Evolutionary conservation across 1,284 basidiomycete genomes (phyloP), one percentile per base, ranked within the genome.

Genomic region (Ceratobasidium sp.): DNA sequence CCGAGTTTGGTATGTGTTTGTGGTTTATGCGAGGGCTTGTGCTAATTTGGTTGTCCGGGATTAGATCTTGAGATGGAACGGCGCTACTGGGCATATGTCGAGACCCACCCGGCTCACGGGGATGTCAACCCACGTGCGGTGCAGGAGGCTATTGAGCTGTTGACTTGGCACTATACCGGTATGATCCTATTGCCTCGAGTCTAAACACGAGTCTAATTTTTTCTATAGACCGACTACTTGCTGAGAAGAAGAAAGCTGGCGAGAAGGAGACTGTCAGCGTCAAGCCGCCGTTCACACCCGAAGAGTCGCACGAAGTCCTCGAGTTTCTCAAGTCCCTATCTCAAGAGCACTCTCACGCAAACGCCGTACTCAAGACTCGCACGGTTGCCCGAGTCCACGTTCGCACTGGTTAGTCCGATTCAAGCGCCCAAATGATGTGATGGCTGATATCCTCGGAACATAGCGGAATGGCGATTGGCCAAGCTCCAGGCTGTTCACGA

Each of bases 91-190:
- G 67, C 70, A 5, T 75, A 70, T 53, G 53, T 75, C 59, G 58
- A 73, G 60, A 53, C 65, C 3, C 74, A 74, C n/a, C 72, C 74
- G 14, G 72, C 74, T 34, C 74, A 75, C 62, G 57, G 67, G 34
- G 53, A 53, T 23, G 65, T 75, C n/a, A 72, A 69, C 46, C 62
- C 65, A 5, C 53, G 74, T 3, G 67, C 72, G 2, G 52, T 60
- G 2, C 65, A 75, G 34, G 74, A 75, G 55, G 74, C 72, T 8
- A 71, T 75, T 36, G 74, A 75, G 41, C 32, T 71, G 39, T 46
- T 75, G 5, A 73, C 60, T 55, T 75, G 74, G 74, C 69, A 69
- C 39, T 75, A 75, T 60, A 71, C 74, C 21, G 74, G 74, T 73
- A 21, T 28, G 74, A n/a, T 55, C 12, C 58, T 36, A 41, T 59